Base-by-base conservation (phyloP, 1,284 basidiomycete genomes). In the Trichosporon asahii region DNA sequence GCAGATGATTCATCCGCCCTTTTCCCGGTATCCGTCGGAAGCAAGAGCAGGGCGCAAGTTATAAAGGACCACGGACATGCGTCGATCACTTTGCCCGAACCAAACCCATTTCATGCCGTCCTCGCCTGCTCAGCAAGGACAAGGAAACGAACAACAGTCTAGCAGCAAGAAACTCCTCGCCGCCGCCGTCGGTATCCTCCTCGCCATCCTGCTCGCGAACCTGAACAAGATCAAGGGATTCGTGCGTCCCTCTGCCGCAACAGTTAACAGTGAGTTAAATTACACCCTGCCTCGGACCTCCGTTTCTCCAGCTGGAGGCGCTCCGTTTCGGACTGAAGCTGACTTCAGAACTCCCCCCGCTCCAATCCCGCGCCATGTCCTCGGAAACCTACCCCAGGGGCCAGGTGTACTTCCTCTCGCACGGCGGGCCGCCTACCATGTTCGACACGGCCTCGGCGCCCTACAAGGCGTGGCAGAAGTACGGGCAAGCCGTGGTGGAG, bases 401-500 rank as follows among this genome's bases (percentile, higher is more conserved):
- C n/a, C 73, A 79, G 53, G 80, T 81, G 2, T 82, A 80, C 70
- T 82, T 82, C 68, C 68, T 82, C 29, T 82, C 81, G 7, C 81
- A 82, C 70, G 81, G 81, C 7, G 85, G 85, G 6, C 85, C 85
- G 12, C 83, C 84, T 1, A 83, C 82, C 25, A 78, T 85, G 76
- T 85, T 83, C 73, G 80, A 84, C 12, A 75, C 75, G 6, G 40
- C 74, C 0, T 77, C 80, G 35, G 73, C 74, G 15, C 81, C 85
- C 2, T 84, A 85, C 74, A 76, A 82, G 66, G 79, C 80, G 9
- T 86, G 85, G 85, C 67, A 76, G 60, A 72, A 76, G 49, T 77
- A 82, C 66, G 85, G 84, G 5, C 69, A 76, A 35, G 64, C 76
- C 12, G 76, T 86, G 40, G 55, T 64, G 9, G 72, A 67, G 1